Evolutionary conservation across 2,329 filamentous ascomycete species (phyloP), one percentile per base, ranked within the genome.

Genomic region (Salinomyces thailandicus): DNA sequence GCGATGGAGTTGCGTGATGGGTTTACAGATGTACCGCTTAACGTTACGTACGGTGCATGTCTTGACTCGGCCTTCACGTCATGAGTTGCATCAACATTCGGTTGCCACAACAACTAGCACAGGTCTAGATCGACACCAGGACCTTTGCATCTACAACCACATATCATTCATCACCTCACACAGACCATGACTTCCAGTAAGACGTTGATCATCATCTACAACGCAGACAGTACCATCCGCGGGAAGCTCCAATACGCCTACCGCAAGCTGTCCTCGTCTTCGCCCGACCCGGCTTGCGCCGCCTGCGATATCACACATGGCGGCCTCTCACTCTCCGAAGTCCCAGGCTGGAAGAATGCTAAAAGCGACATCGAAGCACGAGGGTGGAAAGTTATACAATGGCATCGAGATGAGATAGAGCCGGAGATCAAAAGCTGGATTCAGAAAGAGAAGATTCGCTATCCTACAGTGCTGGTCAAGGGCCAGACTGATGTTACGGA

Each of bases 221-320:
- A 52, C 37, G 49, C 49, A 33, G 35, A 47, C 36, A 38, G 39
- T 28, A 39, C 46, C 13, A 5, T 49, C 12, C 20, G 52, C 14
- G 50, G 50, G 27, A 53, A 53, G 35, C 39, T 53, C 5, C 31
- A 40, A 6, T 53, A 53, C 35, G 39, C 35, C 32, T 52, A 48
- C 42, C 39, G 42, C 7, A 53, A 53, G 31, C 15, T 52, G 34
- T 39, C 37, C 7, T 48, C 40, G 19, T 34, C 27, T 13, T 37
- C 41, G 6, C 22, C 32, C 9, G 31, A 37, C 9, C 43, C 46
- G 3, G 46, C 48, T 15, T 53, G 50, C 31, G 43, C 50, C 3
- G 50, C 50, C 12, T 53, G 50, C 44, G 48, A 53, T 24, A 41
- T 53, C 31, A 51, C 48, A 3, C 50, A 51, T 31, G 46, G 46